A percentile compares a stretch with the other conserved stretches of the same genome.
Evolutionary conservation across 805 yeast genomes (phyloP).

Genomic region (Komagataella populi): DNA sequence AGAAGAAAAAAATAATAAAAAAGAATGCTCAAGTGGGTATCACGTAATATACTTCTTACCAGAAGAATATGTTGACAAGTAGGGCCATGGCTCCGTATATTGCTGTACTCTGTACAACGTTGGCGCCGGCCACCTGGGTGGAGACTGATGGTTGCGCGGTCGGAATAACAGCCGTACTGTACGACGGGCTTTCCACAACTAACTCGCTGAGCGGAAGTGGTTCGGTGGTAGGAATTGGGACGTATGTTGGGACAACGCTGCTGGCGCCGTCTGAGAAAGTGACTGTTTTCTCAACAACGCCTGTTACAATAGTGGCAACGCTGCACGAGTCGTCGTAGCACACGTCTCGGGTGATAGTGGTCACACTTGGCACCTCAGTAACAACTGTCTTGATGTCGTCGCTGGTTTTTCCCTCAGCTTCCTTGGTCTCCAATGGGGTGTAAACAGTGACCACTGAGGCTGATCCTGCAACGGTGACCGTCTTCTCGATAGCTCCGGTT

Average conservation of each 20-base stretch:
- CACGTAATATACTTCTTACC: background rate
- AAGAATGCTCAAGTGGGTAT: too few species aligned
- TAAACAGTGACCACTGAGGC: too few species aligned
- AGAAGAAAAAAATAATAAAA: too few species aligned
- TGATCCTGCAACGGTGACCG: too few species aligned
- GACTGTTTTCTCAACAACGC: too few species aligned
- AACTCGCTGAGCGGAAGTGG: background rate
- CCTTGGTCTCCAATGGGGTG: background rate
- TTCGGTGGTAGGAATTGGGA: background rate
- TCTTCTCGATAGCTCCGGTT: too few species aligned
- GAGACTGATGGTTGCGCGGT: background rate
- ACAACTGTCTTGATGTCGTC: background rate
- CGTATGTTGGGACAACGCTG: background rate
- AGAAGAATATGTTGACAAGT: background rate
- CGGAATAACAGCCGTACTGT: background rate
- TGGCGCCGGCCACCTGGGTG: background rate
- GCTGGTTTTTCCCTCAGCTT: background rate
- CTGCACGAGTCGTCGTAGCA: too few species aligned
- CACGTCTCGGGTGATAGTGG: background rate
- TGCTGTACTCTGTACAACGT: background rate
- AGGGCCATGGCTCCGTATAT: background rate
- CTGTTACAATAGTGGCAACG: too few species aligned
- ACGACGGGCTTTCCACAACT: constrained; percentile 2
- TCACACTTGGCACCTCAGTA: background rate
- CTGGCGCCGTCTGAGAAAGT: too few species aligned